Percentiles rank a stretch among this genome's conserved stretches.
phyloP scores from a whole-genome alignment of 2,329 filamentous ascomycete species.

The Calycina marina region DNA sequence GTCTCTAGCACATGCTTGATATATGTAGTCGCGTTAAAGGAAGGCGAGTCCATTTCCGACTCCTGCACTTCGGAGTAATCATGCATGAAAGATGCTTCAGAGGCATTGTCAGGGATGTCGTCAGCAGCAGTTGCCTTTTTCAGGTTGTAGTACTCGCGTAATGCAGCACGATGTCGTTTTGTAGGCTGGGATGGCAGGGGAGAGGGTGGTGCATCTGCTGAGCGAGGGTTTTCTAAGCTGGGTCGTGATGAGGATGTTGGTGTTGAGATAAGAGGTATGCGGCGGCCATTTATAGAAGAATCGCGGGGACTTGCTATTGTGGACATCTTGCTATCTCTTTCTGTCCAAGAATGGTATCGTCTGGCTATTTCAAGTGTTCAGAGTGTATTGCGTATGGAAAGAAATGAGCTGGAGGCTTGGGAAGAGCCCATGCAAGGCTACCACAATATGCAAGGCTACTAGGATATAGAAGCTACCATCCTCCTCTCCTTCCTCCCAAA shows the following conservation, averaged over 20 bases:
- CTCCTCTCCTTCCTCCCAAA: no score
- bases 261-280: slow-evolving; percentile 41
- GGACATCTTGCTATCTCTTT: slow-evolving; percentile 46
- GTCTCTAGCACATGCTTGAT: slow-evolving; percentile 45
- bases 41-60: slow-evolving; percentile 57
- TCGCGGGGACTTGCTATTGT: slow-evolving; percentile 51
- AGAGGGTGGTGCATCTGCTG: slow-evolving; percentile 41
- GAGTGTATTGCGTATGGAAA: no score
- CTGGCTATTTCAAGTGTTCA: no score
- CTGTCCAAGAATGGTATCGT: no score
- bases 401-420: no score
- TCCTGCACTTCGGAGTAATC: slow-evolving; percentile 37
- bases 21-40: slow-evolving; percentile 61
- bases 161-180: slow-evolving; percentile 56
- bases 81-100: slow-evolving; percentile 26
- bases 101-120: slow-evolving; percentile 11
- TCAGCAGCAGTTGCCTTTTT: slow-evolving; percentile 27
- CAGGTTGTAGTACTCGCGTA: slow-evolving; percentile 92
- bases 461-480: no score
- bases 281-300: slow-evolving; percentile 38
- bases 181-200: slow-evolving; percentile 20
- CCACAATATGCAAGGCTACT: no score
- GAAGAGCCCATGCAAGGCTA: no score
- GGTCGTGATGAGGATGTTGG: slow-evolving; percentile 64
- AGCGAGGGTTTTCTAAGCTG: slow-evolving; percentile 52